phyloP scores from a whole-genome alignment of 352 stramenopile genomes.

The Phytopythium boreale region DNA sequence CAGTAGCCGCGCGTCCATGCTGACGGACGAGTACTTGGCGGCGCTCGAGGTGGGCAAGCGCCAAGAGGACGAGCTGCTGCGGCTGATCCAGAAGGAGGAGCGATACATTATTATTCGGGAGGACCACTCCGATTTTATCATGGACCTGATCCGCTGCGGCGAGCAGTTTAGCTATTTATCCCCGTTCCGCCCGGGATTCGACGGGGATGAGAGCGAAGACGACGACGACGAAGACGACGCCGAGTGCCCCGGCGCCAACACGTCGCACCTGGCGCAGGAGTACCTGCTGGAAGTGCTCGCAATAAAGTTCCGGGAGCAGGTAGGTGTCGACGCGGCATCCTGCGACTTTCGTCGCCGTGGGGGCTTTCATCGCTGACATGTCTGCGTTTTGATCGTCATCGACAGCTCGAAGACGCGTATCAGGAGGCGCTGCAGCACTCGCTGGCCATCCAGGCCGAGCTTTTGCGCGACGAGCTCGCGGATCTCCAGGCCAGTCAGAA shows the following conservation, averaged over 20 bases:
- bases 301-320: slow-evolving; percentile 80
- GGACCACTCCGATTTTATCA: slow-evolving; percentile 78
- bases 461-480: slow-evolving; percentile 69
- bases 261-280: slow-evolving; percentile 70
- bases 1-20: slow-evolving; percentile 24
- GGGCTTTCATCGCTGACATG: not conserved
- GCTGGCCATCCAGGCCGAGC: slow-evolving; percentile 64
- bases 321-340: slow-evolving; percentile 13
- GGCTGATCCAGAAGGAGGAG: slow-evolving; percentile 77
- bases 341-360: not conserved
- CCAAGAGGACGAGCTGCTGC: slow-evolving; percentile 66
- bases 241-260: slow-evolving; percentile 72
- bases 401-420: slow-evolving; percentile 68
- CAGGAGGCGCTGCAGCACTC: slow-evolving; percentile 78
- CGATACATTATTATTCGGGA: slow-evolving; percentile 84
- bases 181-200: slow-evolving; percentile 32
- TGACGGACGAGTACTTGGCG: slow-evolving; percentile 64
- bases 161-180: slow-evolving; percentile 74
- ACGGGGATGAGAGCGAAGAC: slow-evolving; percentile 38
- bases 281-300: slow-evolving; percentile 75
- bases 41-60: slow-evolving; percentile 61
- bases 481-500: slow-evolving; percentile 65
- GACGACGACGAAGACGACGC: slow-evolving; percentile 60
- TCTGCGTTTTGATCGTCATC: not conserved
- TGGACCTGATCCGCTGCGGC: slow-evolving; percentile 74